A percentile compares a stretch with the other conserved stretches of the same genome.
Conservation (phyloP, 106 monocot genomes). For the Allium cepa region DNA sequence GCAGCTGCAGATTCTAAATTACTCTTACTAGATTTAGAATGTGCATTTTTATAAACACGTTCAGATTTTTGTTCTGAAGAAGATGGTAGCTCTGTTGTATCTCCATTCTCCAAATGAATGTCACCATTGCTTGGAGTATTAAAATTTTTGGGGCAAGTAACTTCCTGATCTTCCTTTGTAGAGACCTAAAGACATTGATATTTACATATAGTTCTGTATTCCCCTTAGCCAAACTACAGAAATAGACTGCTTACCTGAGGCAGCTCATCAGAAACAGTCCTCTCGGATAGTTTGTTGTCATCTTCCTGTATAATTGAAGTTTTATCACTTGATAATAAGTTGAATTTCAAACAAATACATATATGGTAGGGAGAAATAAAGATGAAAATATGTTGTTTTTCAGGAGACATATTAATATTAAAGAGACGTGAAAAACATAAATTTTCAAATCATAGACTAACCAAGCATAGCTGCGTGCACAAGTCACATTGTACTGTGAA, state of each 20-base stretch:
- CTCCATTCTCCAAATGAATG: constrained; percentile 21
- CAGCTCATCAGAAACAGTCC: constrained; percentile 66
- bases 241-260: constrained; percentile 33
- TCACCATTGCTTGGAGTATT: constrained; percentile 32
- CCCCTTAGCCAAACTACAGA: not conserved
- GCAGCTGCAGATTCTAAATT: constrained; percentile 6
- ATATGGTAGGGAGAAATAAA: not conserved
- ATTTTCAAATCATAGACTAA: not conserved
- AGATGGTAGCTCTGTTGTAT: constrained; percentile 16
- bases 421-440: not conserved
- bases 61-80: constrained; percentile 13
- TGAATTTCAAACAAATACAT: not conserved
- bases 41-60: constrained; percentile 6
- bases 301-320: constrained; percentile 28
- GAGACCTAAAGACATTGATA: constrained; percentile 28
- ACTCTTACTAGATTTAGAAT: constrained; percentile 6
- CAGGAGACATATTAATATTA: not conserved
- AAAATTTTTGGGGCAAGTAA: constrained; percentile 6
- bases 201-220: not conserved
- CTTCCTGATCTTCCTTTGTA: constrained; percentile 32
- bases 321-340: not conserved
- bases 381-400: not conserved
- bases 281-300: constrained; percentile 55
- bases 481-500: not conserved
- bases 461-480: not conserved